Evolutionary conservation across 1,284 basidiomycete genomes (phyloP), one percentile per base, ranked within the genome.

Genomic region (Lentinula novae-zelandiae): DNA sequence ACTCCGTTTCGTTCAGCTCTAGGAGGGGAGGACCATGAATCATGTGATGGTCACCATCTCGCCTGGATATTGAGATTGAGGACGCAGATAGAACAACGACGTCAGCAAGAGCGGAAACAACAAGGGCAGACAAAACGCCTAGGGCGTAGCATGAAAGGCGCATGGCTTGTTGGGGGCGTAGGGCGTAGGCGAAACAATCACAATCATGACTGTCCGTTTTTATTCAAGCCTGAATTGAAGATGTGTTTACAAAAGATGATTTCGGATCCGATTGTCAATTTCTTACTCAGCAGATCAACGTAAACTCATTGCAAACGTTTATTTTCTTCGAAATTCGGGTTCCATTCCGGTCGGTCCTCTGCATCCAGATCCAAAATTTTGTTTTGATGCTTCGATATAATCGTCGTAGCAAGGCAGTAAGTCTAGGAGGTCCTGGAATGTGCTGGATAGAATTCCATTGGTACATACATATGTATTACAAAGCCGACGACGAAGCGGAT

Each of bases 1-100:
- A 75, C 56, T 86, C 83, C 0, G 89, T 88, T 70, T 93, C 92
- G 70, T 93, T 91, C 53, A 93, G 76, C 64, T 82, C 76, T 15
- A 78, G 62, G 20, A 85, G 67, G n/a, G 88, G 86, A 5, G 76
- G 75, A 2, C 68, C 79, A 62, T 81, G 74, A 62, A 77, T 78
- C 62, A 84, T 80, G 62, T 69, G 79, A 4, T 63, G 73, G 60
- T 78, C 73, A 7, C 70, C 69, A 58, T 76, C 68, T 4, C 75
- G 75, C 22, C 15, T 34, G 31, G 61, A 44, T 27, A 54, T 12
- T 6, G 38, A 33, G 10, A 54, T 12, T 6, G 38, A 33, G 10
- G 46, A 13, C 13, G 53, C 15, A 2, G 49, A 49, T 20, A 49
- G 13, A 7, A 20, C 55, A 36, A 36, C 46, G 39, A 50, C 63